Evolutionary conservation across 2,329 filamentous ascomycete genomes (phyloP), one percentile per base, ranked within the genome.

Genomic region (Stagonosporopsis chrysanthemi): DNA sequence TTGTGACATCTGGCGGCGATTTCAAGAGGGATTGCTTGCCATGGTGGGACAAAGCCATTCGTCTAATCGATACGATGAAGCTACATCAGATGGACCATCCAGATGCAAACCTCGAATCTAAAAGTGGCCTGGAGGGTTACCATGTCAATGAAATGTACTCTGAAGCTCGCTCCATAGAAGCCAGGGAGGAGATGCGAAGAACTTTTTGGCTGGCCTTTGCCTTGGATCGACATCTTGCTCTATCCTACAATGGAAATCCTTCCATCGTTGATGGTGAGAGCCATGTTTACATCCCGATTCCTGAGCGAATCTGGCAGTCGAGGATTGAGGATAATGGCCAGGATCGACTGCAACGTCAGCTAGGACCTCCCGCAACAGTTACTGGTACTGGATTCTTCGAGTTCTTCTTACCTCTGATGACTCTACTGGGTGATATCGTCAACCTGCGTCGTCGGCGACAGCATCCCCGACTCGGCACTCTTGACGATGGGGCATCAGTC

Each of bases 321-420:
- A 40, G 7, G 17, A 26, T 23, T 15, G 46, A 33, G 3, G 36
- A 31, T 4, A 9, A 12, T 4, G 4, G 1, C 26, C 7, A 15
- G 12, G n/a, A 41, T 14, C 46, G 24, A 33, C 5, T 19, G 15
- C 22, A n/a, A 4, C 46, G 46, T 22, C 46, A 49, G 11, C 36
- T 31, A 17, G 36, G 36, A 2, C 46, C 46, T 12, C 23, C 46
- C 22, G 6, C 36, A 3, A 12, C 38, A 22, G 36, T 49, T 12
- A 49, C 46, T 11, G 46, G 46, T 15, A 49, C 46, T 6, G 46
- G 46, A 4, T 49, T 49, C 6, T 49, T 49, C 36, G 46, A 49
- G 6, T 49, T 49, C 14, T 49, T 49, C 12, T 9, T 49, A 17
- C 46, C 46, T 33, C 19, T 49, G 12, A 49, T 49, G 46, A 36